phyloP scores from a whole-genome alignment of 2,329 filamentous ascomycete species.

The Penicillium sclerotigenum region DNA sequence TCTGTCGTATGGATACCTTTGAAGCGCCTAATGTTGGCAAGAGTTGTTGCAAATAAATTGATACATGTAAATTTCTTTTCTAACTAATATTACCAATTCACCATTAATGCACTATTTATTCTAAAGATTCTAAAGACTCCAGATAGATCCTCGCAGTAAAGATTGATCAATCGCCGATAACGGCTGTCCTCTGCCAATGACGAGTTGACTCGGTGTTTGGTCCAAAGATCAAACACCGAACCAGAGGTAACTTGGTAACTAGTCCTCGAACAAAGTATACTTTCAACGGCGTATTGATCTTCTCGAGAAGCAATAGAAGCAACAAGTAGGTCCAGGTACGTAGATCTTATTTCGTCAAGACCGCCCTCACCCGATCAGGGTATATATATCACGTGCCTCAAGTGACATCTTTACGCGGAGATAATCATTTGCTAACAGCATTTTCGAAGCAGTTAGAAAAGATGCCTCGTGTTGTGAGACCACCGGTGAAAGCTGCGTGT shows the following conservation, averaged over 20 bases:
- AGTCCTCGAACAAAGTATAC: background rate
- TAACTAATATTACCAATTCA: background rate
- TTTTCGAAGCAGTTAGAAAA: background rate
- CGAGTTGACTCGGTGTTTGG: background rate
- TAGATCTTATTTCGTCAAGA: background rate
- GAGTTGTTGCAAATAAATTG: slow-evolving; percentile 11
- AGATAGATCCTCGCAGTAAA: background rate
- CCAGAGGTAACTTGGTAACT: background rate
- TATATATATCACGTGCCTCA: slow-evolving; percentile 2
- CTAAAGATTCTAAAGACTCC: background rate
- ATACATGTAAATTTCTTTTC: background rate
- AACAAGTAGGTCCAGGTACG: background rate
- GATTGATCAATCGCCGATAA: background rate
- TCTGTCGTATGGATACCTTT: slow-evolving; percentile 44
- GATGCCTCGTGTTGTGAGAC: background rate
- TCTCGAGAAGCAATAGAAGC: background rate
- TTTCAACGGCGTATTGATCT: background rate
- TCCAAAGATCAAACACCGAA: background rate
- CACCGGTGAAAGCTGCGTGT: slow-evolving; percentile 1
- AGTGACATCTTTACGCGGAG: background rate
- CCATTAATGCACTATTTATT: background rate
- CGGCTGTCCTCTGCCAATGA: background rate
- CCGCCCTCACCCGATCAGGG: background rate
- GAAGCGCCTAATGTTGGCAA: slow-evolving; percentile 7
- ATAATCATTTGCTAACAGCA: background rate